A percentile compares a stretch with the other conserved stretches of the same genome.
Evolutionary conservation across 495 filamentous ascomycete species (phyloP).

Genomic region (Trichoderma reesei): DNA sequence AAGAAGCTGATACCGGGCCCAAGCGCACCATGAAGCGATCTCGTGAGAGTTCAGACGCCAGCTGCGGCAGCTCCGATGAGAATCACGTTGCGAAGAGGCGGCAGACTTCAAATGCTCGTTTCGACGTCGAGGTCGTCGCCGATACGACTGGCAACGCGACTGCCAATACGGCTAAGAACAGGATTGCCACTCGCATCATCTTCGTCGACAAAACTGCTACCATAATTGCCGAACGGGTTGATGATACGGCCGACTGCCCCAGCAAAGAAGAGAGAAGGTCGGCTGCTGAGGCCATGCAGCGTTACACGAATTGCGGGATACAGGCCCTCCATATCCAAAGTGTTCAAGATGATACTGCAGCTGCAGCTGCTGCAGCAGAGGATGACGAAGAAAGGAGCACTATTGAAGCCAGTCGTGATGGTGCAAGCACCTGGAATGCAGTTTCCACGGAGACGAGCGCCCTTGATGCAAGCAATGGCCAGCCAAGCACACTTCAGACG

Average conservation of each 20-base stretch:
- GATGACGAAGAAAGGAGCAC: neutral
- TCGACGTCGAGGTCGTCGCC: neutral
- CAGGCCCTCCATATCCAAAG: too few relatives aligned
- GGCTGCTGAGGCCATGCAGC: too few relatives aligned
- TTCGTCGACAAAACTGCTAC: too few relatives aligned
- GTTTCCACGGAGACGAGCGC: neutral
- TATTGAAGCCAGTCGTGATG: neutral
- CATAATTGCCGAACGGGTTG: too few relatives aligned
- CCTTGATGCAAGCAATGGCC: neutral
- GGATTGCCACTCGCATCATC: too few relatives aligned
- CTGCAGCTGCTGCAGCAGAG: too few relatives aligned
- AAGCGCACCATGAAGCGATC: neutral
- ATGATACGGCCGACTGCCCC: too few relatives aligned
- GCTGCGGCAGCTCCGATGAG: neutral
- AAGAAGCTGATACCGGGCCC: neutral
- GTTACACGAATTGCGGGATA: too few relatives aligned
- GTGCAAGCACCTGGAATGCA: neutral
- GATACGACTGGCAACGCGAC: neutral
- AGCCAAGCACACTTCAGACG: too few relatives aligned
- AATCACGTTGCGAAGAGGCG: neutral
- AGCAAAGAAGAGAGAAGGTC: too few relatives aligned
- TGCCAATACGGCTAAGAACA: neutral
- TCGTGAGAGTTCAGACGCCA: neutral
- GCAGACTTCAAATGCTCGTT: neutral
- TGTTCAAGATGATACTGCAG: too few relatives aligned